Evolutionary conservation across 768 basidiomycete species (phyloP).

Genomic region (Melanogaster broomeanus): DNA sequence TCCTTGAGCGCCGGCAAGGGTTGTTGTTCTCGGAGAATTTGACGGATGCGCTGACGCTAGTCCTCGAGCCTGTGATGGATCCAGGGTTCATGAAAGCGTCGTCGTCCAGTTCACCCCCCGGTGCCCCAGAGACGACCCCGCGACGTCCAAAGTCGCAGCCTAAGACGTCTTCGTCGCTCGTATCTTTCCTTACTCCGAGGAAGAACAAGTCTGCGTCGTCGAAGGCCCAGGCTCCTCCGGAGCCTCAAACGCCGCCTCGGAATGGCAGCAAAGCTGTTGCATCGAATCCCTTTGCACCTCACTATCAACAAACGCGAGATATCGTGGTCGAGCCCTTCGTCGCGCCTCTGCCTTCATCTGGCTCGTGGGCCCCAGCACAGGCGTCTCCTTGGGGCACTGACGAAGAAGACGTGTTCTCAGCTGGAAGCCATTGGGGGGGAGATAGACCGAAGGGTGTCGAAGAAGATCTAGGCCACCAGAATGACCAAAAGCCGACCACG

Average conservation of each 20-base stretch:
- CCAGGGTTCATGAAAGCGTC: conserved; percentile 22
- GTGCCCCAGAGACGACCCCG: conserved; percentile 33
- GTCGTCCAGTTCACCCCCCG: conserved; percentile 27
- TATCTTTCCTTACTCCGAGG: conserved; percentile 80
- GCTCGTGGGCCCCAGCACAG: conserved; percentile 65
- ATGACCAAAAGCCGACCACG: conserved; percentile 34
- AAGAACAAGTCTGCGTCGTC: conserved; percentile 52
- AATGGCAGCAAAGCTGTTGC: conserved; percentile 44
- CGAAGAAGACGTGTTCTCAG: conserved; percentile 73
- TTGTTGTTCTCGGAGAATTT: conserved; percentile 91
- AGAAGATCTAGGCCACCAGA: conserved; percentile 18
- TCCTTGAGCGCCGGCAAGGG: conserved; percentile 85
- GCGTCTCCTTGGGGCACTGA: conserved; percentile 52
- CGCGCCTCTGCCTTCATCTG: conserved; percentile 56
- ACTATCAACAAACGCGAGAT: conserved; percentile 78
- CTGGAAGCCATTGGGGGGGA: conserved; percentile 45
- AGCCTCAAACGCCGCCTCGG: conserved; percentile 49
- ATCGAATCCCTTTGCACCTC: conserved; percentile 80
- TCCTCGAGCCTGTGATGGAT: conserved; percentile 62
- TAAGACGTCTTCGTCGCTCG: conserved; percentile 61
- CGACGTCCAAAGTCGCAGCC: conserved; percentile 49
- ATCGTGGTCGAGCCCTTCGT: conserved; percentile 72
- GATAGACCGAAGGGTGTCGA: conserved; percentile 21
- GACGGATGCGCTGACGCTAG: conserved; percentile 81
- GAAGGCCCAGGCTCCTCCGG: conserved; percentile 31